Evolutionary conservation across 2,329 filamentous ascomycete genomes (phyloP).

Genomic region (Colletotrichum sublineola): DNA sequence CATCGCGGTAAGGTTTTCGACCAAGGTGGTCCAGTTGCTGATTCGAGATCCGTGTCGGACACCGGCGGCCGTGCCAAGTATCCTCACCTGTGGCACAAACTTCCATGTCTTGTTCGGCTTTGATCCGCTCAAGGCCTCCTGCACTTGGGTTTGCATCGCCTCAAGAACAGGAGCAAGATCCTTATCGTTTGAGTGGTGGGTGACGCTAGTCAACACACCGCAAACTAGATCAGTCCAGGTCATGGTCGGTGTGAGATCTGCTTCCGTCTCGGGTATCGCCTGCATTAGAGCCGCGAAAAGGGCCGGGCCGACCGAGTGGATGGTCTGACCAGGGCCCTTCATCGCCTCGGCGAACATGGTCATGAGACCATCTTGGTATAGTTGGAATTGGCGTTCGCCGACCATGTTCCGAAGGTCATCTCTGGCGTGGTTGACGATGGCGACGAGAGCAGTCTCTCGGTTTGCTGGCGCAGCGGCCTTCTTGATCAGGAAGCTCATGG

Average conservation of each 20-base stretch:
- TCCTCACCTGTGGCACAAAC: constrained; percentile 63
- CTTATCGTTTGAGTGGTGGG: constrained; percentile 83
- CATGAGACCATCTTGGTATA: constrained; percentile 92
- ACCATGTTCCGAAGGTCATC: constrained; percentile 71
- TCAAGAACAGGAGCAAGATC: constrained; percentile 79
- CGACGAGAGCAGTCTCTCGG: constrained; percentile 77
- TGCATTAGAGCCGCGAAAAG: constrained; percentile 66
- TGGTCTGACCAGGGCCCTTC: constrained; percentile 70
- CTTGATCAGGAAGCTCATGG: constrained; percentile 91
- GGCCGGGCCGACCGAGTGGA: constrained; percentile 71
- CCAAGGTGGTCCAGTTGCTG: constrained; percentile 75
- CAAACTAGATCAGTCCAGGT: constrained; percentile 76
- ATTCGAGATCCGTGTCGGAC: constrained; percentile 87
- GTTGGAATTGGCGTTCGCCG: constrained; percentile 69
- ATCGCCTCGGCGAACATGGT: constrained; percentile 88
- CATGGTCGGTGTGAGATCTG: constrained; percentile 59
- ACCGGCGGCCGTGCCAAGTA: constrained; percentile 79
- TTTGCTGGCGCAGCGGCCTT: constrained; percentile 86
- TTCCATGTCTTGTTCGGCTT: constrained; percentile 53
- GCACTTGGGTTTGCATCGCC: constrained; percentile 67
- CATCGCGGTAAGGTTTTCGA: constrained; percentile 67
- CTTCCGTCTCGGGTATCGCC: constrained; percentile 64
- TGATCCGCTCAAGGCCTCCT: constrained; percentile 55
- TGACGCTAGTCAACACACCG: constrained; percentile 82
- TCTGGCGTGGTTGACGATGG: constrained; percentile 80